These are phyloP conservation scores for Chaetomium globosum DNA, from an alignment of 2,329 filamentous ascomycete species.

Conservation along the genomic window DNA sequence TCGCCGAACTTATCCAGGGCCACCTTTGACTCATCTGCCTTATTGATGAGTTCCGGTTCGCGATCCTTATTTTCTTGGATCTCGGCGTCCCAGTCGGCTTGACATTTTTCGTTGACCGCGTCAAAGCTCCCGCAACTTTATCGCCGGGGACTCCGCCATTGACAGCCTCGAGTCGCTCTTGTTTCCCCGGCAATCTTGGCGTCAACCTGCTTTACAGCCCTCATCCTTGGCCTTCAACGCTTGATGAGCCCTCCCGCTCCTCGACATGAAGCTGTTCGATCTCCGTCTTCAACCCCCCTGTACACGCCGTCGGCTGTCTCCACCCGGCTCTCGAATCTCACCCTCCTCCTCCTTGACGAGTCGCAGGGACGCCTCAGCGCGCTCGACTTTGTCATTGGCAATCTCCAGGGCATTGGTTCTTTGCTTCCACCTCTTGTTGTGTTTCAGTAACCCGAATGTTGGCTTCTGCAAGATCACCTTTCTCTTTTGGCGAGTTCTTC, in stretches of 20 bases:
- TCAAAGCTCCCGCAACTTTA: conserved; percentile 62
- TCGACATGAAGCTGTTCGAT: conserved; percentile 61
- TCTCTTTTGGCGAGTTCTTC: conserved; percentile 47
- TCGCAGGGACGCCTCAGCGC: conserved; percentile 44
- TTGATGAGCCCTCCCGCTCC: conserved; percentile 66
- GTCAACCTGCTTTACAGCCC: conserved; percentile 51
- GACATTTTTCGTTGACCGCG: conserved; percentile 56
- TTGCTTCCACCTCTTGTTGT: conserved; percentile 44
- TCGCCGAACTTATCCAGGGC: conserved; percentile 40
- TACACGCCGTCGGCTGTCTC: conserved; percentile 51
- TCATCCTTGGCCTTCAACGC: conserved; percentile 58
- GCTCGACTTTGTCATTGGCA: conserved; percentile 50
- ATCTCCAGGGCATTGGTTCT: conserved; percentile 55
- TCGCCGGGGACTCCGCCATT: conserved; percentile 69
- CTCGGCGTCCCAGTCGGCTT: conserved; percentile 48
- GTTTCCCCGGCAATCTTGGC: conserved; percentile 57
- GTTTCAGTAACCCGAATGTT: conserved; percentile 51
- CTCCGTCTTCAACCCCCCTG: conserved; percentile 50
- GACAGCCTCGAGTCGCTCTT: conserved; percentile 63
- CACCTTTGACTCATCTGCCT: conserved; percentile 41
- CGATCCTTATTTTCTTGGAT: conserved; percentile 39
- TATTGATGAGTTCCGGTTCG: conserved; percentile 43
- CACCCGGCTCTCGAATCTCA: conserved; percentile 50
- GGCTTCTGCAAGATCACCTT: conserved; percentile 43
- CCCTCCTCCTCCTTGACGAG: conserved; percentile 49